Conservation (phyloP, 495 filamentous ascomycete genomes). For the Extremus antarcticus region DNA sequence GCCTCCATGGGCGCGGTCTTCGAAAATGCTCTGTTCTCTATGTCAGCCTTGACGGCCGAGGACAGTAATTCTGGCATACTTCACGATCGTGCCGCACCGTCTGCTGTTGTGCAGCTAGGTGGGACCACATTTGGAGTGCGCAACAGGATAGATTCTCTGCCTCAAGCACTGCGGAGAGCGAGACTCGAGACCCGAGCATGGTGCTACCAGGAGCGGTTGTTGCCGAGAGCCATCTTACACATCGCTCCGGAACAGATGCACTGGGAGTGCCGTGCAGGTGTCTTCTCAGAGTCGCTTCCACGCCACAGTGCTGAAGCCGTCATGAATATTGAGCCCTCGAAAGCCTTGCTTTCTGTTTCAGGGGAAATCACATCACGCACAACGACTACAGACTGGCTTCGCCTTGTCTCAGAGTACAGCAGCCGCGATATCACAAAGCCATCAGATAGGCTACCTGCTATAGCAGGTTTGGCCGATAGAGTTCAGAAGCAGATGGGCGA, state of each 20-base stretch:
- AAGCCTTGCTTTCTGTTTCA: too few species aligned
- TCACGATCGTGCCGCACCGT: not conserved
- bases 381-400: not conserved
- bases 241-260: constrained; percentile 14
- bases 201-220: constrained; percentile 22
- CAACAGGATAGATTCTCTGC: not conserved
- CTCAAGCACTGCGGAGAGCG: not conserved
- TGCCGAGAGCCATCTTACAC: constrained; percentile 20
- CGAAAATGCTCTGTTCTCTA: constrained; percentile 27
- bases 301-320: not conserved
- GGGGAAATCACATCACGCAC: not conserved
- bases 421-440: not conserved
- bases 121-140: not conserved
- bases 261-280: constrained; percentile 17
- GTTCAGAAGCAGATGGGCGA: not conserved
- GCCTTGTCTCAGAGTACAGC: not conserved
- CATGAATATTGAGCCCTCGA: too few species aligned
- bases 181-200: constrained; percentile 13
- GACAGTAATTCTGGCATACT: not conserved
- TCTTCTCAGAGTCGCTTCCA: not conserved
- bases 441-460: not conserved
- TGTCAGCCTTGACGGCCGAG: constrained; percentile 20
- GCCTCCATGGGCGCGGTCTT: constrained; percentile 34
- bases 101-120: not conserved
- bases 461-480: not conserved